These are phyloP conservation scores for Paramecium primaurelia DNA, from an alignment of 73 alveolate genomes.

Conservation along the genomic window DNA sequence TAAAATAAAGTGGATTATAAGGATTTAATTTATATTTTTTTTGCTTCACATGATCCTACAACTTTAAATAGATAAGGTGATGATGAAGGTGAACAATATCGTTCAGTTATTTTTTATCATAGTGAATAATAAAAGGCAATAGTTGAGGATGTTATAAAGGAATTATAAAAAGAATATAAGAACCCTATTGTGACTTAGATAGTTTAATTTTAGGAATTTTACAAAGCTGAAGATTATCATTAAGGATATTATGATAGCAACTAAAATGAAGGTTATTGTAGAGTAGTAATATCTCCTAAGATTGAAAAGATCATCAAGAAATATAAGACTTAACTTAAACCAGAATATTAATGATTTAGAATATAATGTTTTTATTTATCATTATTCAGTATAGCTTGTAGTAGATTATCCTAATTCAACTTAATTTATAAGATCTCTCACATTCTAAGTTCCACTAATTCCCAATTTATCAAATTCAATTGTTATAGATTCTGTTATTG, in stretches of 20 bases:
- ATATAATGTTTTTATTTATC: background rate
- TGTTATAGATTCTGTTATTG: background rate
- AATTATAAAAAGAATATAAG: slow-evolving; percentile 18
- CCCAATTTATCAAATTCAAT: slow-evolving; percentile 19
- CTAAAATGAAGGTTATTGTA: slow-evolving; percentile 51
- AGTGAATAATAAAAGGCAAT: slow-evolving; percentile 3
- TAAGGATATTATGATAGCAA: slow-evolving; percentile 39
- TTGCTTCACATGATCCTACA: slow-evolving; percentile 57
- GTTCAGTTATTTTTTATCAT: slow-evolving; percentile 52
- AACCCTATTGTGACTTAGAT: slow-evolving; percentile 46
- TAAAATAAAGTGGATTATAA: background rate
- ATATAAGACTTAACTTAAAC: background rate
- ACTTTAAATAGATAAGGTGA: slow-evolving; percentile 51
- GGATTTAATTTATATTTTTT: slow-evolving; percentile 20
- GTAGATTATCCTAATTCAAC: background rate
- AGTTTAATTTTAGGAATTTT: slow-evolving; percentile 17
- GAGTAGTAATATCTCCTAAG: slow-evolving; percentile 50
- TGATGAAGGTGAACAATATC: slow-evolving; percentile 46
- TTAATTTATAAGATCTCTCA: slow-evolving; percentile 36
- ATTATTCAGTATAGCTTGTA: background rate
- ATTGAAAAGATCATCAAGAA: slow-evolving; percentile 43
- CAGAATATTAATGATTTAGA: background rate
- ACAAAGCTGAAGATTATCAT: slow-evolving; percentile 55
- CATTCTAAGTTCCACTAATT: background rate
- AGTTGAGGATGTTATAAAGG: background rate